Evolutionary conservation across 495 filamentous ascomycete species (phyloP), one percentile per base, ranked within the genome.

Genomic region (Endocarpon pusillum): DNA sequence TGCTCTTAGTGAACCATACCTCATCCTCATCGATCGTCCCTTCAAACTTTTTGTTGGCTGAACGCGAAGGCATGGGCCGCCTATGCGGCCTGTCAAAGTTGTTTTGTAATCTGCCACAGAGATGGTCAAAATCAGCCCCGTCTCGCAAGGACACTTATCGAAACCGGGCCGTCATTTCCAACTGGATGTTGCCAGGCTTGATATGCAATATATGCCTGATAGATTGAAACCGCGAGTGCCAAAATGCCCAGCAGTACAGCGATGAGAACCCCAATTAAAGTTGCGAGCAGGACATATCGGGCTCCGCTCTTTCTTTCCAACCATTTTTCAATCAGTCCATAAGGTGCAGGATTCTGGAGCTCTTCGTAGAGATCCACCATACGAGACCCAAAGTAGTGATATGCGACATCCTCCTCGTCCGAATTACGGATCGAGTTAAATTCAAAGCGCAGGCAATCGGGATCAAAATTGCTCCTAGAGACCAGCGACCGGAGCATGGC

Each of bases 231-330:
- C 21, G 40, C 43, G 18, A 45, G 28, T n/a, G 40, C 43, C 10
- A 37, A 35, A 21, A 43, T 35, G 11, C 43, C 43, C 9, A 43
- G 21, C 7, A 43, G 21, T 18, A 45, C 39, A 17, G 43, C 43
- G 26, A 52, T 33, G 11, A 47, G 20, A 0, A 60, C 51, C 2
- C 56, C 56, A 23, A 41, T 42, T 1, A 60, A 27, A 0, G 55
- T 58, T 7, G 49, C 56, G 38, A 55, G 40, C 48, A 57, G 51
- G 3, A 57, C 40, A 34, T 57, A 51, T 33, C 52, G 44, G 3
- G 53, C 48, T 14, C 52, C 52, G 35, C 55, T 59, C 38, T 41
- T 50, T 19, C 54, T 38, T 35, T 59, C 39, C 34, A 59, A 34
- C 52, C 48, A 52, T 28, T 44, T 51, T 33, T 50, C 41, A 0